Conservation (phyloP, 2,329 filamentous ascomycete genomes). For the Rhynchosporium agropyri region DNA sequence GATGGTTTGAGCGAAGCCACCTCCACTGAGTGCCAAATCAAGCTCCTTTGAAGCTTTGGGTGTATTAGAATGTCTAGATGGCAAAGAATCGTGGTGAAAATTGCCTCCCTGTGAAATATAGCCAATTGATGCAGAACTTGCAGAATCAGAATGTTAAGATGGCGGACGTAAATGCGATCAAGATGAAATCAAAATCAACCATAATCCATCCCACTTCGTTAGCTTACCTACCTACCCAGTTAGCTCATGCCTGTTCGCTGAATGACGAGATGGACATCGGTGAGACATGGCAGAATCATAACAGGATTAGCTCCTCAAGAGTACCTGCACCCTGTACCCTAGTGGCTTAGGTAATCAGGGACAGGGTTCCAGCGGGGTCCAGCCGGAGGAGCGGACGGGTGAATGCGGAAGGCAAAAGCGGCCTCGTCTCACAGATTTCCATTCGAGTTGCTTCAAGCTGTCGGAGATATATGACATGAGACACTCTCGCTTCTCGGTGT, state of each 20-base stretch:
- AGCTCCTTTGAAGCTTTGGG: too few species aligned
- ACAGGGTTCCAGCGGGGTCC: background rate
- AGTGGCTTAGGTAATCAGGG: background rate
- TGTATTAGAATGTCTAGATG: too few species aligned
- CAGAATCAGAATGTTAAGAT: background rate
- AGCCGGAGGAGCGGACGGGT: constrained; percentile 1
- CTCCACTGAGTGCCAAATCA: background rate
- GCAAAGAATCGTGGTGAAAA: too few species aligned
- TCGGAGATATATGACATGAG: background rate
- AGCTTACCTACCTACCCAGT: background rate
- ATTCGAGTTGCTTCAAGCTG: background rate
- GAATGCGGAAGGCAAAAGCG: constrained; percentile 4
- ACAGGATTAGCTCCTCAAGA: background rate
- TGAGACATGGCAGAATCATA: background rate
- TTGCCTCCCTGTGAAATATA: too few species aligned
- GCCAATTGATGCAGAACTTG: background rate
- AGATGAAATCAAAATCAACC: background rate
- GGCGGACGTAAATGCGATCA: background rate
- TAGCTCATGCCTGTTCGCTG: background rate
- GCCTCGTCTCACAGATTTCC: background rate
- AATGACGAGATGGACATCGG: constrained; percentile 1
- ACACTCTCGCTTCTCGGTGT: background rate
- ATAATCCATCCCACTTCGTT: background rate
- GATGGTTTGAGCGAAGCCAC: background rate
- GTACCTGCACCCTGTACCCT: background rate